Percentiles rank a stretch among this genome's conserved stretches.
Conservation (phyloP, 2,329 filamentous ascomycete species). For the Penicillium psychrosexuale region DNA sequence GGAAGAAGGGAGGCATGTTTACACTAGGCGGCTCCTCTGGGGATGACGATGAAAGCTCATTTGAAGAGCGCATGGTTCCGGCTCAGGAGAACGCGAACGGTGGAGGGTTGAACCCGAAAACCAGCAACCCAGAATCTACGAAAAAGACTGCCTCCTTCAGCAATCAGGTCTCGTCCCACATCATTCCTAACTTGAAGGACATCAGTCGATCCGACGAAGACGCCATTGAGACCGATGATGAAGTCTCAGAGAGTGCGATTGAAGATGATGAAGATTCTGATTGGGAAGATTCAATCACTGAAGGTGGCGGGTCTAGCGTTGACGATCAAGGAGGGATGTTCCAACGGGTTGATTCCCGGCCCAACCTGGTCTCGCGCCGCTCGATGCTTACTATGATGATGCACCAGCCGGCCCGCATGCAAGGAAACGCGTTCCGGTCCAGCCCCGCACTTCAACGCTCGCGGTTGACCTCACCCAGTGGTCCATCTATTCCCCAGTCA, state of each 20-base stretch:
- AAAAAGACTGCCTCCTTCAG: conserved; percentile 83
- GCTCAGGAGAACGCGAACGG: conserved; percentile 54
- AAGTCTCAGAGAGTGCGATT: conserved; percentile 79
- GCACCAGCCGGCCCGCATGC: conserved; percentile 73
- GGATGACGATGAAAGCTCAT: conserved; percentile 76
- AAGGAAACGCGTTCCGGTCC: conserved; percentile 55
- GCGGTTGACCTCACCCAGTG: conserved; percentile 67
- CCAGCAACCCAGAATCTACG: conserved; percentile 32
- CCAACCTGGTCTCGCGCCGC: conserved; percentile 77
- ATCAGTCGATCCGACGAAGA: conserved; percentile 52
- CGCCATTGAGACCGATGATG: conserved; percentile 60
- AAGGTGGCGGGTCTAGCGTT: conserved; percentile 78
- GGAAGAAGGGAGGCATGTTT: conserved; percentile 66
- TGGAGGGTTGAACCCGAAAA: conserved; percentile 47
- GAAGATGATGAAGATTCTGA: conserved; percentile 65
- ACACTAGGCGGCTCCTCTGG: conserved; percentile 79
- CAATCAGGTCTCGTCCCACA: conserved; percentile 68
- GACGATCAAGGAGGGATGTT: conserved; percentile 73
- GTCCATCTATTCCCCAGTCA: conserved; percentile 60
- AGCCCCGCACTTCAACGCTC: conserved; percentile 47
- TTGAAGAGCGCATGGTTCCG: conserved; percentile 59
- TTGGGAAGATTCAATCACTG: conserved; percentile 67
- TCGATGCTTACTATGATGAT: conserved; percentile 90
- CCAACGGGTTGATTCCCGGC: conserved; percentile 83
- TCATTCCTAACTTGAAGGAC: conserved; percentile 59